Percentiles rank a stretch among this genome's conserved stretches.
Conservation (phyloP, 768 basidiomycete genomes). For the Lanmaoa pseudosensibilis region DNA sequence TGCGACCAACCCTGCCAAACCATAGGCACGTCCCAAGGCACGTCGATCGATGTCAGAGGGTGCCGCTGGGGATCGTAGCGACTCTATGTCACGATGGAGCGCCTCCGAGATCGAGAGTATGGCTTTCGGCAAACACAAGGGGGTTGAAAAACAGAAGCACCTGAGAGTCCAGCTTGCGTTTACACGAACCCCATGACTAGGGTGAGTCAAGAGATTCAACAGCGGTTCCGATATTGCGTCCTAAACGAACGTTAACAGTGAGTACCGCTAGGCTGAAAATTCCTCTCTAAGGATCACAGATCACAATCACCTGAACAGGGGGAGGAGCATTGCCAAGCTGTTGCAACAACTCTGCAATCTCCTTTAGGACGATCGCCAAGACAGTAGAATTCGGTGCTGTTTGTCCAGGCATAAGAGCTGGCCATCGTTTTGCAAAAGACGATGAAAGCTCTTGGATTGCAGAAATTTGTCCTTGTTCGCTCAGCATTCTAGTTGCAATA, state of each 20-base stretch:
- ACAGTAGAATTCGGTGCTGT: conserved; percentile 64
- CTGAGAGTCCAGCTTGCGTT: conserved; percentile 85
- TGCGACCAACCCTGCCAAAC: conserved; percentile 83
- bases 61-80: conserved; percentile 69
- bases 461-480: conserved; percentile 90
- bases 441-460: conserved; percentile 86
- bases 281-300: background rate
- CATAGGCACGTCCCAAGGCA: conserved; percentile 85
- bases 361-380: conserved; percentile 72
- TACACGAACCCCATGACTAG: conserved; percentile 83
- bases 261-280: background rate
- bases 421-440: conserved; percentile 87
- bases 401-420: conserved; percentile 88
- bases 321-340: conserved; percentile 92
- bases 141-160: conserved; percentile 89
- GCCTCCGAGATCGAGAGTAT: conserved; percentile 77
- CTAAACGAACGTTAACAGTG: conserved; percentile 33
- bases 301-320: conserved; percentile 66
- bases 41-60: conserved; percentile 69
- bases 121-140: conserved; percentile 77
- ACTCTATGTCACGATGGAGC: conserved; percentile 77
- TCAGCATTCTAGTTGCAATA: conserved; percentile 84
- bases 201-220: conserved; percentile 81
- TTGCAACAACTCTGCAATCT: conserved; percentile 82
- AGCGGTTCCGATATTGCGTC: conserved; percentile 87